These are phyloP conservation scores for Hanseniaspora lachancei DNA, from an alignment of 805 yeast species.

Conservation along the genomic window DNA sequence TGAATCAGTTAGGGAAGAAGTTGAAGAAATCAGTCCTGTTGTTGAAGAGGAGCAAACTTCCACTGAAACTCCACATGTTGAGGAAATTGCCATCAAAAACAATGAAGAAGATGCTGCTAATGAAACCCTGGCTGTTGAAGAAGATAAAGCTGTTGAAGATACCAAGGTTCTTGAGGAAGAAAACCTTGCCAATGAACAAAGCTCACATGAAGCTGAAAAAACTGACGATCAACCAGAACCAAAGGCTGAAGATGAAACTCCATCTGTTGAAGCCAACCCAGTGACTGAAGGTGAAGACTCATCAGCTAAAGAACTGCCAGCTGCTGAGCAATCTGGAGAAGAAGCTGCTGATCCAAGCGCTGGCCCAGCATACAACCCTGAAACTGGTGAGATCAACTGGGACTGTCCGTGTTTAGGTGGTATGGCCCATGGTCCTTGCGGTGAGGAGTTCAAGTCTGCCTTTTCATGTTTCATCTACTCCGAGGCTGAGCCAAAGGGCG, in stretches of 20 bases:
- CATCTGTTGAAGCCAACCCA: constrained; percentile 37
- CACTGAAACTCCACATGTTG: constrained; percentile 1
- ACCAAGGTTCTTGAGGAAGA: constrained; percentile 2
- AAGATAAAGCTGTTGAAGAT: constrained; percentile 3
- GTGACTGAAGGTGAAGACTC: constrained; percentile 53
- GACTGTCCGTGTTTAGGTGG: constrained; percentile 99
- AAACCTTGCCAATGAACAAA: not conserved
- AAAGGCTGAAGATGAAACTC: not conserved
- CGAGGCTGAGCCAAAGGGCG: constrained; percentile 88
- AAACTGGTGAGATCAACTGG: constrained; percentile 98
- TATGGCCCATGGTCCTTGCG: constrained; percentile 98
- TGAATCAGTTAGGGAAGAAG: constrained; percentile 10
- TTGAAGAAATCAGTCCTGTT: constrained; percentile 12
- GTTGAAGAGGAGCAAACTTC: not conserved
- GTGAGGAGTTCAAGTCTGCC: constrained; percentile 87
- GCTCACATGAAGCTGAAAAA: not conserved
- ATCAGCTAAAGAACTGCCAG: constrained; percentile 66
- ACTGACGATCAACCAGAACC: not conserved
- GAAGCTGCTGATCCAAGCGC: constrained; percentile 42
- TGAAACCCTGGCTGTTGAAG: constrained; percentile 7
- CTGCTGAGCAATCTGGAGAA: constrained; percentile 39
- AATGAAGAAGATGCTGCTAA: constrained; percentile 17
- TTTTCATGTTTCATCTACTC: constrained; percentile 92
- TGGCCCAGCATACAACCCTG: constrained; percentile 76
- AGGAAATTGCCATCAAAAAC: constrained; percentile 14